Evolutionary conservation across 1,284 basidiomycete species (phyloP).

Genomic region (Wolfiporia cocos): DNA sequence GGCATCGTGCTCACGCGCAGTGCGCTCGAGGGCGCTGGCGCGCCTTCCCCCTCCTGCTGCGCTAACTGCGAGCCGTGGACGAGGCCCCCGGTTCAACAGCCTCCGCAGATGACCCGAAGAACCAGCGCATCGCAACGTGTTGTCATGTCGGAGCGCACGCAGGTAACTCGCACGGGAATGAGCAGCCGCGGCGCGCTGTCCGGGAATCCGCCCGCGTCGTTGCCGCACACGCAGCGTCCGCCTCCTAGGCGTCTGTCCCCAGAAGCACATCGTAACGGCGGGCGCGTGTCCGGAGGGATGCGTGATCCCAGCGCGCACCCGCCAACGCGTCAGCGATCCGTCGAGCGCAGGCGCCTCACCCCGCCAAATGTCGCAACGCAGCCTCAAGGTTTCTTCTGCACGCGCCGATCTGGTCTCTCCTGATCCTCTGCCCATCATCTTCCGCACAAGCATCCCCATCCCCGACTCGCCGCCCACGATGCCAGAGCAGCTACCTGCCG

Average conservation of each 20-base stretch:
- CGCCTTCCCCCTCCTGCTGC: constrained; percentile 12
- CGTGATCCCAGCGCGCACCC: constrained; percentile 3
- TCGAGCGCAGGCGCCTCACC: constrained; percentile 5
- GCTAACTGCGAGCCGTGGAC: not conserved
- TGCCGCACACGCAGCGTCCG: too few relatives aligned
- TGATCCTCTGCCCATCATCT: constrained; percentile 30
- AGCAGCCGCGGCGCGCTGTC: too few relatives aligned
- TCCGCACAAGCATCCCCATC: constrained; percentile 20
- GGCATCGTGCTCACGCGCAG: constrained; percentile 21
- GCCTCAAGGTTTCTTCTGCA: constrained; percentile 10
- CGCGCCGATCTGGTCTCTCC: constrained; percentile 26
- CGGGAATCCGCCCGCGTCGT: too few relatives aligned
- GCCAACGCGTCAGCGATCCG: not conserved
- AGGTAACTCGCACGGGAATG: too few relatives aligned
- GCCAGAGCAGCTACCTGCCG: constrained; percentile 11
- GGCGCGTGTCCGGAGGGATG: constrained; percentile 10
- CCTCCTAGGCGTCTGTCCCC: too few relatives aligned
- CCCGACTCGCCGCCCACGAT: constrained; percentile 12
- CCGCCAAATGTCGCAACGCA: constrained; percentile 3
- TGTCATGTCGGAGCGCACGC: too few relatives aligned
- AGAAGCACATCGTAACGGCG: too few relatives aligned
- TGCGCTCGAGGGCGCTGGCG: constrained; percentile 11
- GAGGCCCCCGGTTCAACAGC: too few relatives aligned
- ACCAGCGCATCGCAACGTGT: too few relatives aligned
- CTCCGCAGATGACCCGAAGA: too few relatives aligned